Percentiles rank a stretch among this genome's conserved stretches.
Evolutionary conservation across 2,329 filamentous ascomycete genomes (phyloP).

Genomic region (Sclerotinia subarctica): DNA sequence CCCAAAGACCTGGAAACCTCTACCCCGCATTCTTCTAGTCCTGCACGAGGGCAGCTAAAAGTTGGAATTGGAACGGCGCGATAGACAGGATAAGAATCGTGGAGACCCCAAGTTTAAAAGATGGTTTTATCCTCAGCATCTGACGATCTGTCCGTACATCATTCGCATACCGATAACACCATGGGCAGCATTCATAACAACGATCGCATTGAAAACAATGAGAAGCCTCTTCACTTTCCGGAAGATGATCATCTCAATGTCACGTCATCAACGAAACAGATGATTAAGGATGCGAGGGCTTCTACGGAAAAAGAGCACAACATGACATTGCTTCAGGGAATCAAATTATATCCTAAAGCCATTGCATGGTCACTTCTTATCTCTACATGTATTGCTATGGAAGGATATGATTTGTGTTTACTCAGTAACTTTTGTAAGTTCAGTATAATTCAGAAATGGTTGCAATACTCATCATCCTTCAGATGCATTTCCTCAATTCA

Average conservation of each 20-base stretch:
- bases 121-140: conserved; percentile 16
- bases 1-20: conserved; percentile 17
- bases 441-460: not conserved
- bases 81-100: conserved; percentile 17
- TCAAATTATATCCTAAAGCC: conserved; percentile 32
- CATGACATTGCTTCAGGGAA: conserved; percentile 26
- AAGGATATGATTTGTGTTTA: conserved; percentile 42
- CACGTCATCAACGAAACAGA: conserved; percentile 17
- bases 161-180: not conserved
- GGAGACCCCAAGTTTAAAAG: conserved; percentile 15
- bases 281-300: conserved; percentile 19
- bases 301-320: conserved; percentile 22
- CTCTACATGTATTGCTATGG: conserved; percentile 43
- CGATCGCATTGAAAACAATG: conserved; percentile 3
- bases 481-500: conserved; percentile 38
- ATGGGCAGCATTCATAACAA: conserved; percentile 6
- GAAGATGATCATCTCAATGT: conserved; percentile 13
- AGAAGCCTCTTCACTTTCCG: conserved; percentile 17
- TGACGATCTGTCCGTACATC: conserved; percentile 11
- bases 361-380: conserved; percentile 40
- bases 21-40: conserved; percentile 19
- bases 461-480: conserved; percentile 34
- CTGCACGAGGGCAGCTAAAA: conserved; percentile 10
- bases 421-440: conserved; percentile 40
- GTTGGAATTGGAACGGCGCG: conserved; percentile 6